These are phyloP conservation scores for Penicillium arizonense DNA, from an alignment of 495 filamentous ascomycete species.

Conservation along the genomic window DNA sequence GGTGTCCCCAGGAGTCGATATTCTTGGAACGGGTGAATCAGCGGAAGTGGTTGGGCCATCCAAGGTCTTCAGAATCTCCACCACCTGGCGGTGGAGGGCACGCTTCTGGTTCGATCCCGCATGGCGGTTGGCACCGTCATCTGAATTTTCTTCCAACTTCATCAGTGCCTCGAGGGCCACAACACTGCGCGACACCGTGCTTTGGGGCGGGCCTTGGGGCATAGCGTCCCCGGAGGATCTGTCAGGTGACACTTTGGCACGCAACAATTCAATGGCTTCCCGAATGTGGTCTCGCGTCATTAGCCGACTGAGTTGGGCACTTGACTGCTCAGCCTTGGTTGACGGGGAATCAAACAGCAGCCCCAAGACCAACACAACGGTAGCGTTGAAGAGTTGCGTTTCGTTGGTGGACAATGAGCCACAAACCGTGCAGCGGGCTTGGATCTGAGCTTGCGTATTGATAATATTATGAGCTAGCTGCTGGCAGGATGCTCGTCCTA, in stretches of 20 bases:
- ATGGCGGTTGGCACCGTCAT: background rate
- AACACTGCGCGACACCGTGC: constrained; percentile 11
- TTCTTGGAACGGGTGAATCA: background rate
- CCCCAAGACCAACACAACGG: constrained; percentile 16
- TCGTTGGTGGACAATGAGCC: constrained; percentile 21
- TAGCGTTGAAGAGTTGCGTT: constrained; percentile 22
- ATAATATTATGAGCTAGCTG: constrained; percentile 28
- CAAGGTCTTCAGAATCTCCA: constrained; percentile 1
- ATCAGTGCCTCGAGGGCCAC: constrained; percentile 21
- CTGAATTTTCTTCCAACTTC: constrained; percentile 21
- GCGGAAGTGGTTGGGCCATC: background rate
- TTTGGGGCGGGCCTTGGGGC: background rate
- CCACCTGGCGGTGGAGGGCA: background rate
- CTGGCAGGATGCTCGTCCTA: constrained; percentile 18
- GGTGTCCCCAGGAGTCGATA: background rate
- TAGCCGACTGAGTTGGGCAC: constrained; percentile 17
- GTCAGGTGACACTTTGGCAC: background rate
- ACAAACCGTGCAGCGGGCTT: constrained; percentile 25
- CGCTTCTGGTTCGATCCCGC: background rate
- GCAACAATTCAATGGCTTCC: constrained; percentile 25
- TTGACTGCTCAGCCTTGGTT: constrained; percentile 5
- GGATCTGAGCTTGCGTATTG: constrained; percentile 23
- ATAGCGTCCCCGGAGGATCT: background rate
- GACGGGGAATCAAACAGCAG: constrained; percentile 15
- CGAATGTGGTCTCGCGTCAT: constrained; percentile 24